A percentile compares a stretch with the other conserved stretches of the same genome.
Evolutionary conservation across 176 grass and related monocot species (phyloP).

Genomic region (Phoenix dactylifera): DNA sequence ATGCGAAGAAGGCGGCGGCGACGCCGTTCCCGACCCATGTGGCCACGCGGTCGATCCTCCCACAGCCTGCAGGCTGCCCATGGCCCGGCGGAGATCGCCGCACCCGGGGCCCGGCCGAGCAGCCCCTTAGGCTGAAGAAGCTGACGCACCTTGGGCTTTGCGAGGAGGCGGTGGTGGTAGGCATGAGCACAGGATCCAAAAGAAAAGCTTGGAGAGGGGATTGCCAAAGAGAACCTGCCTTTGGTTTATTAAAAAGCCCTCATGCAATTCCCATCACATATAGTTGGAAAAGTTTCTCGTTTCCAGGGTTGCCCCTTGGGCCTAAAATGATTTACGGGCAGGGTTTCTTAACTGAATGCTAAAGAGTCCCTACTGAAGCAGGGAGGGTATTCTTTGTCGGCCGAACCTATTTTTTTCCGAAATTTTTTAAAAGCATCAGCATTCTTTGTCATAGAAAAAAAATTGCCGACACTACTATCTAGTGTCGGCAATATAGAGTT

Average conservation of each 20-base stretch:
- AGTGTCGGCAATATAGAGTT: no score
- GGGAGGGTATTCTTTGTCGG: no score
- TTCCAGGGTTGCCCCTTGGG: no score
- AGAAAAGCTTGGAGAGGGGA: neutral
- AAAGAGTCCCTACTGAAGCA: no score
- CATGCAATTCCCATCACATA: neutral
- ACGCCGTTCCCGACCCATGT: constrained; percentile 61
- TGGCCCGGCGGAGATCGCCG: neutral
- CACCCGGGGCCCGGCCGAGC: constrained; percentile 21
- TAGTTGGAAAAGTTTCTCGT: neutral
- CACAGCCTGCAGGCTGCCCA: constrained; percentile 7
- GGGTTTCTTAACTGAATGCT: no score
- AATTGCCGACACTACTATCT: no score
- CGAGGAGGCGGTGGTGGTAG: constrained; percentile 18
- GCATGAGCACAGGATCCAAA: constrained; percentile 24
- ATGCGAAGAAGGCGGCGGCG: constrained; percentile 67
- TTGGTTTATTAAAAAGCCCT: neutral
- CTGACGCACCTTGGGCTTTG: constrained; percentile 9
- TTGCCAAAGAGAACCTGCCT: neutral
- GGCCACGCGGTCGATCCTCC: constrained; percentile 50
- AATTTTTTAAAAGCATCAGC: no score
- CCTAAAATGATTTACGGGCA: no score
- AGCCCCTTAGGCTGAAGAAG: constrained; percentile 17
- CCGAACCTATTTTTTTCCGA: no score
- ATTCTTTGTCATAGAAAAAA: no score